Percentiles rank a stretch among this genome's conserved stretches.
phyloP scores from a whole-genome alignment of 2,329 filamentous ascomycete species.

The Aspergillus cejpii region DNA sequence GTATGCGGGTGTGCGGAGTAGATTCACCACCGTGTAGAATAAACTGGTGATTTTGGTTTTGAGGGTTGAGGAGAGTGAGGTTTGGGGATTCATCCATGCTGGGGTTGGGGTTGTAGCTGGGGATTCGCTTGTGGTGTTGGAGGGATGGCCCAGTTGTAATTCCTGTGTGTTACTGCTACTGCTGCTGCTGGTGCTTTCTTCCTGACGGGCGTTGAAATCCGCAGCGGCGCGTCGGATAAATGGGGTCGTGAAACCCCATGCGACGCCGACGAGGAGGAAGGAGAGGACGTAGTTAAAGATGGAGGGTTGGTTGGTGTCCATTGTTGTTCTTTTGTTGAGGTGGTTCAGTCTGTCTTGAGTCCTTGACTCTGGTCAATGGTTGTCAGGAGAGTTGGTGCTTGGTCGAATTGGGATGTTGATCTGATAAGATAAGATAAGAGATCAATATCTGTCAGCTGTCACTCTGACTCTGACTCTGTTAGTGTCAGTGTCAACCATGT shows the following conservation, averaged over 20 bases:
- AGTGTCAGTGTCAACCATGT: no score
- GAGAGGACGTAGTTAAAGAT: constrained; percentile 75
- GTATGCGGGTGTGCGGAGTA: constrained; percentile 75
- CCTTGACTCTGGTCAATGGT: not conserved
- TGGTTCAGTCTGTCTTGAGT: not conserved
- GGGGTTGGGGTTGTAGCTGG: not conserved
- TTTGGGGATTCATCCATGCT: constrained; percentile 26
- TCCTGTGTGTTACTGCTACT: no score
- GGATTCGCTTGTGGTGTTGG: constrained; percentile 2
- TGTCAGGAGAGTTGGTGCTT: not conserved
- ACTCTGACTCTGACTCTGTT: no score
- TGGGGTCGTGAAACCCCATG: constrained; percentile 86
- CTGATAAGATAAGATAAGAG: not conserved
- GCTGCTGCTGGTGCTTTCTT: constrained; percentile 14
- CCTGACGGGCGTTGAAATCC: constrained; percentile 58
- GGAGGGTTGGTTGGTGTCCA: constrained; percentile 33
- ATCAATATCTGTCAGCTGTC: no score
- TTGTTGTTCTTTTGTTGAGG: constrained; percentile 12
- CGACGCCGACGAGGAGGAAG: constrained; percentile 83
- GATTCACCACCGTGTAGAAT: constrained; percentile 68
- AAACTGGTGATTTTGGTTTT: constrained; percentile 57
- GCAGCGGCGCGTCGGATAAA: constrained; percentile 86
- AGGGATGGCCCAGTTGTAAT: no score
- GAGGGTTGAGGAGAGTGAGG: constrained; percentile 49
- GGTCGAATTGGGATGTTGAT: not conserved